Evolutionary conservation across 176 grass and related monocot genomes (phyloP).

Genomic region (Canna indica): DNA sequence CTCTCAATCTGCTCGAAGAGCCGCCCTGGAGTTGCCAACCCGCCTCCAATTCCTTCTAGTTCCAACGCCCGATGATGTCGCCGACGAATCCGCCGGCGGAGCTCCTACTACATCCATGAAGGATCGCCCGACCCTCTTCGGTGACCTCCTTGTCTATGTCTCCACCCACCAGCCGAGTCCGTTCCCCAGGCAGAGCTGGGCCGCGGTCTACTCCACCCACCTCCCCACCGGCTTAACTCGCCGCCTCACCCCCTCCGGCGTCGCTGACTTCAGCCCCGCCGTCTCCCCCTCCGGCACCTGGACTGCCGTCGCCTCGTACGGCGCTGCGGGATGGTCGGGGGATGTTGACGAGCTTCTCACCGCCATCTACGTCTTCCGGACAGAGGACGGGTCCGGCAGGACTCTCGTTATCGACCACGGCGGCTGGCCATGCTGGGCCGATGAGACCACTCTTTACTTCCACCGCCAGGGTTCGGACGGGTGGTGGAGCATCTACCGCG

Average conservation of each 20-base stretch:
- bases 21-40: not conserved
- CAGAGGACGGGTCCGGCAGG: slow-evolving; percentile 44
- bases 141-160: slow-evolving; percentile 56
- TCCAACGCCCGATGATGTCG: not conserved
- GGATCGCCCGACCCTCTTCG: slow-evolving; percentile 57
- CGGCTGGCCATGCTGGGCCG: slow-evolving; percentile 81
- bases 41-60: not conserved
- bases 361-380: slow-evolving; percentile 61
- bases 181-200: slow-evolving; percentile 52
- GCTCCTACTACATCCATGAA: slow-evolving; percentile 32
- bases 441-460: slow-evolving; percentile 73
- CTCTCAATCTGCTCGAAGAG: slow-evolving; percentile 13
- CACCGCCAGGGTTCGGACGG: slow-evolving; percentile 58
- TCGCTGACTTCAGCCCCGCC: slow-evolving; percentile 70
- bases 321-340: slow-evolving; percentile 29
- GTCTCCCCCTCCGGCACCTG: slow-evolving; percentile 71
- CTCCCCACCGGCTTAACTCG: slow-evolving; percentile 25
- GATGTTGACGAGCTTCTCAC: slow-evolving; percentile 70
- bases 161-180: slow-evolving; percentile 39
- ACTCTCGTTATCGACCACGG: slow-evolving; percentile 33
- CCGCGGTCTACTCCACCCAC: slow-evolving; percentile 52
- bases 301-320: slow-evolving; percentile 53
- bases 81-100: not conserved
- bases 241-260: slow-evolving; percentile 37
- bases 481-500: slow-evolving; percentile 73